Conservation (phyloP, 208 protist species). For the Crithidia expoeki region DNA sequence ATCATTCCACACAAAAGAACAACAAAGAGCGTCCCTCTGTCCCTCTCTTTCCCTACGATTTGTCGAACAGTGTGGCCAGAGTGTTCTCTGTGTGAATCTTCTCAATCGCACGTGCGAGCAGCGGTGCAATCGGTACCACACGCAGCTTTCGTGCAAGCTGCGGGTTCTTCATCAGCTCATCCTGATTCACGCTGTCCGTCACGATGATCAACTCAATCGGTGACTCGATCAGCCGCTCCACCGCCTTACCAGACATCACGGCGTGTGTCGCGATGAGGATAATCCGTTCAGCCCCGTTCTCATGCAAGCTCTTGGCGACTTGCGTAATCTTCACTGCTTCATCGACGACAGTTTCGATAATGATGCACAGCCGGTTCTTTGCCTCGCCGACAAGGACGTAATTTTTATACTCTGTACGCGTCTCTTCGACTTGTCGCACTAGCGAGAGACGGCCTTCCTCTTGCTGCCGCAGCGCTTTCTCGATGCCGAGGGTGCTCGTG, state of each 20-base stretch:
- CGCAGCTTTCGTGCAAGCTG: conserved; percentile 78
- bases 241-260: conserved; percentile 64
- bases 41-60: conserved; percentile 38
- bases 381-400: conserved; percentile 83
- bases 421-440: conserved; percentile 31
- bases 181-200: conserved; percentile 85
- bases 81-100: conserved; percentile 90
- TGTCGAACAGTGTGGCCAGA: conserved; percentile 72
- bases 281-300: conserved; percentile 68
- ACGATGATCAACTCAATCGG: conserved; percentile 85
- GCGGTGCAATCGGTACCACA: conserved; percentile 80
- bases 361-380: conserved; percentile 71
- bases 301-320: conserved; percentile 60
- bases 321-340: conserved; percentile 74
- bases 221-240: conserved; percentile 64
- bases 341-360: conserved; percentile 78
- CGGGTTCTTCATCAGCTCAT: conserved; percentile 69
- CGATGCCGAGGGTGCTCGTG: conserved; percentile 62
- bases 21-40: too few relatives aligned
- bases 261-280: conserved; percentile 81
- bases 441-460: conserved; percentile 51
- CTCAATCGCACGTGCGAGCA: conserved; percentile 84
- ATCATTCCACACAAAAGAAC: too few relatives aligned
- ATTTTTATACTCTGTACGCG: conserved; percentile 37
- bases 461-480: conserved; percentile 62